Evolutionary conservation across 345 rosid species (phyloP).

Genomic region (Eucalyptus pumila): DNA sequence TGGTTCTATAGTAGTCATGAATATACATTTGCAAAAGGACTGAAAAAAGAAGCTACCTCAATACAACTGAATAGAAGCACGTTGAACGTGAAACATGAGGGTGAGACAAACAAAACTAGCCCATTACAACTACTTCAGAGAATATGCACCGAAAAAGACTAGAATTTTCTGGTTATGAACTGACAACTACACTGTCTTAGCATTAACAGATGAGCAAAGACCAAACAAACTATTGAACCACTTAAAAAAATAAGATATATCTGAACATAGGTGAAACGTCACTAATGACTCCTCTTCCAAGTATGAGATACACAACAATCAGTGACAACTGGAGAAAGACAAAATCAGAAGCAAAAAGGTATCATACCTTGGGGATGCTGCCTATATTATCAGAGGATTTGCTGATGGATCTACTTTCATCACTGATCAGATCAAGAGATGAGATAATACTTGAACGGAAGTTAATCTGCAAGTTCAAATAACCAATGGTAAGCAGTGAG

Average conservation of each 20-base stretch:
- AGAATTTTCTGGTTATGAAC: neutral
- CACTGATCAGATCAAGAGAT: conserved; percentile 31
- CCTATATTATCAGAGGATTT: conserved; percentile 22
- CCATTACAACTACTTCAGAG: neutral
- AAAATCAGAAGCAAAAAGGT: neutral
- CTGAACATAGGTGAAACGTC: neutral
- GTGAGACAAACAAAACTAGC: neutral
- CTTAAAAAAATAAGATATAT: neutral
- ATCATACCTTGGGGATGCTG: conserved; percentile 33
- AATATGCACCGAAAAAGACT: neutral
- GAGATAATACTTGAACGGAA: conserved; percentile 38
- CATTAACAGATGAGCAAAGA: neutral
- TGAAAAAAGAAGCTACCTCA: neutral
- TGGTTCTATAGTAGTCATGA: neutral
- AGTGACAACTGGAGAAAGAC: neutral
- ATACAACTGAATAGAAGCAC: neutral
- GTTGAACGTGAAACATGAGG: neutral
- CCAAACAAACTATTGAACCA: neutral
- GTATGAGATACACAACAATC: neutral
- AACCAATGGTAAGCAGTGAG: neutral
- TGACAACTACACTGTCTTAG: neutral
- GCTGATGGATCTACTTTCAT: conserved; percentile 10
- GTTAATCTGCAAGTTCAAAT: conserved; percentile 45
- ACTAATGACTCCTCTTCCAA: neutral
- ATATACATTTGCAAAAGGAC: neutral